phyloP scores from a whole-genome alignment of 352 stramenopile species.

The Phytophthora chlamydospora region DNA sequence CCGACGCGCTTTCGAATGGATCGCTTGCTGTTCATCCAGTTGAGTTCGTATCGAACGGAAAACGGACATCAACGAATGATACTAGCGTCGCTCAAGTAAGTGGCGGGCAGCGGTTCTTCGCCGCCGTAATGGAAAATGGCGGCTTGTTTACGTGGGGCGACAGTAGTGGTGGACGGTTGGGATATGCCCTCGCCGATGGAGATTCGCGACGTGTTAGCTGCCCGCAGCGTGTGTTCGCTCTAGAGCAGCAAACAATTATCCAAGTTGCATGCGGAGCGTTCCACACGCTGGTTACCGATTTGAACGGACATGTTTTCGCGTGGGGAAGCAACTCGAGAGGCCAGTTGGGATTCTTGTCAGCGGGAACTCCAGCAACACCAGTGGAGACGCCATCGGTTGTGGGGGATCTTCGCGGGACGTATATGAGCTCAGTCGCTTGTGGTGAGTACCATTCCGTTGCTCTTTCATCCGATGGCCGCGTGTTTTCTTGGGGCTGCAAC shows the following conservation, averaged over 20 bases:
- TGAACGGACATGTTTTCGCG: conserved; percentile 78
- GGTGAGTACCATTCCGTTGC: conserved; percentile 78
- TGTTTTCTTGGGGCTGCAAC: conserved; percentile 82
- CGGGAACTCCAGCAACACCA: conserved; percentile 22
- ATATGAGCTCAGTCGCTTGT: conserved; percentile 66
- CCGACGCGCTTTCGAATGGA: neutral
- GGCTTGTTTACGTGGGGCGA: conserved; percentile 69
- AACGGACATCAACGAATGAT: neutral
- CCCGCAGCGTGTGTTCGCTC: conserved; percentile 42
- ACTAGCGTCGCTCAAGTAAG: conserved; percentile 44
- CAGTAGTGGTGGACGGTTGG: conserved; percentile 61
- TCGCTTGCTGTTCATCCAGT: conserved; percentile 25
- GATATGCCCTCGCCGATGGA: conserved; percentile 52
- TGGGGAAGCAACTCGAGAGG: conserved; percentile 70
- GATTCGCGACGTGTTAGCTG: conserved; percentile 44
- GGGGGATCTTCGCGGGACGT: conserved; percentile 55
- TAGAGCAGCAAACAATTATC: conserved; percentile 47
- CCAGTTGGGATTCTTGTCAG: conserved; percentile 52
- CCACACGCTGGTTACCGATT: conserved; percentile 67
- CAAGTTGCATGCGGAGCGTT: conserved; percentile 75
- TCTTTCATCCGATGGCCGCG: conserved; percentile 58
- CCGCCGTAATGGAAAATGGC: conserved; percentile 47
- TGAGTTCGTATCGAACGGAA: conserved; percentile 23
- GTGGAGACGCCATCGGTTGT: conserved; percentile 48
- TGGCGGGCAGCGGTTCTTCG: conserved; percentile 67